phyloP scores from a whole-genome alignment of 495 filamentous ascomycete genomes.

The Trichoderma gamsii region DNA sequence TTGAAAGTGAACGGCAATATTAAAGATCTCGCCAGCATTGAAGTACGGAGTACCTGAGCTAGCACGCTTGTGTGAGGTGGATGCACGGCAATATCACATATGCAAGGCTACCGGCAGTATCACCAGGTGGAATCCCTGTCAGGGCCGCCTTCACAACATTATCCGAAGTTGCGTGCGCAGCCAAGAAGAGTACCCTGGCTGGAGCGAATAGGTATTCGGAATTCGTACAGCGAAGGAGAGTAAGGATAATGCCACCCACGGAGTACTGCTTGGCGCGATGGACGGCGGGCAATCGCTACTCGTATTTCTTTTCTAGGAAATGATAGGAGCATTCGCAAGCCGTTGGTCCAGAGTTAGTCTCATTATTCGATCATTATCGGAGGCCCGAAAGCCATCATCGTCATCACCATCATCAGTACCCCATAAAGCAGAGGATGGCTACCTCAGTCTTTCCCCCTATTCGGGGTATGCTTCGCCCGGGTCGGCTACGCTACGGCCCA shows the following conservation, averaged over 20 bases:
- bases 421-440: neutral
- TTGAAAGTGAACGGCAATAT: neutral
- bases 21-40: neutral
- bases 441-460: neutral
- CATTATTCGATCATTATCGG: neutral
- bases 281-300: neutral
- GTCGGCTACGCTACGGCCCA: neutral
- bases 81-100: constrained; percentile 15
- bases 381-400: neutral
- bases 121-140: constrained; percentile 4
- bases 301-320: neutral
- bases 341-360: neutral
- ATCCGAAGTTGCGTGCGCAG: constrained; percentile 1
- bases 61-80: neutral
- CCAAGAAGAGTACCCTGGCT: neutral
- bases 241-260: neutral
- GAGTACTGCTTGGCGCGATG: neutral
- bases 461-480: neutral
- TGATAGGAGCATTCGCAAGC: neutral
- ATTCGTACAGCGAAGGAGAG: neutral
- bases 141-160: constrained; percentile 4
- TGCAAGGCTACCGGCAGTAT: constrained; percentile 5
- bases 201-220: neutral
- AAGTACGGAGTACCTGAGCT: neutral
- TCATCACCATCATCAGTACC: neutral